Evolutionary conservation across 1,139 yeast species (phyloP).

Genomic region (Pichia sp.): DNA sequence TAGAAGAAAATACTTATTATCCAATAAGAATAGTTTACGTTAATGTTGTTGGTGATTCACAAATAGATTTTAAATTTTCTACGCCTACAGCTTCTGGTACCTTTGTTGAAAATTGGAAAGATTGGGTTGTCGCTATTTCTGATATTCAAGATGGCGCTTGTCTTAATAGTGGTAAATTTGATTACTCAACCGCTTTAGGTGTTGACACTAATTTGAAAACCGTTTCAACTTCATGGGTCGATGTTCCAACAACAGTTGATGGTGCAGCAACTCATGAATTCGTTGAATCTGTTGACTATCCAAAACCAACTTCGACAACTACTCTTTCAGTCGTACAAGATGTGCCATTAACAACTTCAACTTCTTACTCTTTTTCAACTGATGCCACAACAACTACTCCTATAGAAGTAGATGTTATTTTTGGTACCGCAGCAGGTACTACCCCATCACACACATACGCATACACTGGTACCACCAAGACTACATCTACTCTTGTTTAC

Average conservation of each 20-base stretch:
- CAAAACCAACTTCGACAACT: neutral
- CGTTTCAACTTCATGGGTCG: neutral
- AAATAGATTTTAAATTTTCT: conserved; percentile 2
- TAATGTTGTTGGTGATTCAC: neutral
- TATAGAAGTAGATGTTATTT: neutral
- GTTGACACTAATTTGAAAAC: neutral
- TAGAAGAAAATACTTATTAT: conserved; percentile 13
- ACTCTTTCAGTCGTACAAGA: neutral
- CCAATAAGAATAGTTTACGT: conserved; percentile 18
- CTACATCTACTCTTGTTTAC: neutral
- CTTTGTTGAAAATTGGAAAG: conserved; percentile 5
- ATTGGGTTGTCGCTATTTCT: conserved; percentile 4
- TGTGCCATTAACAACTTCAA: neutral
- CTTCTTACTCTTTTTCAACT: neutral
- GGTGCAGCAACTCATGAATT: neutral
- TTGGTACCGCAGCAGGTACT: neutral
- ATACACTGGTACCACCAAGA: neutral
- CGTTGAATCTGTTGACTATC: neutral
- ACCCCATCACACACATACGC: neutral
- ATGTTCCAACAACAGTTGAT: neutral
- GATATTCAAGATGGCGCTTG: conserved; percentile 2
- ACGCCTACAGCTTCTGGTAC: conserved; percentile 4
- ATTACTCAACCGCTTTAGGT: neutral
- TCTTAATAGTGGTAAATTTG: neutral
- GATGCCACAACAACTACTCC: neutral